Conservation (phyloP, 2,329 filamentous ascomycete genomes). For the Colletotrichum sp. region DNA sequence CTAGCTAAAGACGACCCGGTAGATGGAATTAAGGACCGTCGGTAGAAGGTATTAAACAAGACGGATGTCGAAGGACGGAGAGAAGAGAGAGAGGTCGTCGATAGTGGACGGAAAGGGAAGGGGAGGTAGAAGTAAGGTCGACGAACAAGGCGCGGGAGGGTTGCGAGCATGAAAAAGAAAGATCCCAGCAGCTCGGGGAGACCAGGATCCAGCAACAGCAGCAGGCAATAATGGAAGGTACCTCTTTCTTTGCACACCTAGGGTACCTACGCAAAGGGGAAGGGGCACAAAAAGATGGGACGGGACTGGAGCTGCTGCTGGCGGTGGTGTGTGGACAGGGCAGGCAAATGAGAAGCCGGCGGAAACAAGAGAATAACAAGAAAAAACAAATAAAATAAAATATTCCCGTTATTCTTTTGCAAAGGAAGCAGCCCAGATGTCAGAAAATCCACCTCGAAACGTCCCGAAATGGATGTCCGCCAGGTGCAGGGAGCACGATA, state of each 20-base stretch:
- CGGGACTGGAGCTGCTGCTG: not conserved
- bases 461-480: conserved; percentile 1
- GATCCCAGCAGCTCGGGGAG: conserved; percentile 11
- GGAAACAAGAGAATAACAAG: not conserved
- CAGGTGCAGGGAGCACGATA: not conserved
- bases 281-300: not conserved
- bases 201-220: not conserved
- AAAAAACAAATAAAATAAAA: not conserved
- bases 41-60: not conserved
- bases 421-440: not conserved
- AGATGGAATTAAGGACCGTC: conserved; percentile 1
- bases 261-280: not conserved
- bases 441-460: not conserved
- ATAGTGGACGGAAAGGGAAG: not conserved
- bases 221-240: not conserved
- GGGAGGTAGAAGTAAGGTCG: conserved; percentile 1
- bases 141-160: not conserved
- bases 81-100: not conserved
- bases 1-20: not conserved
- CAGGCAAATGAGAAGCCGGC: not conserved
- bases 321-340: not conserved
- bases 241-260: not conserved
- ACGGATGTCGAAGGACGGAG: not conserved
- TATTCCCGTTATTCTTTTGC: not conserved
- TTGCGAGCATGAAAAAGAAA: conserved; percentile 1